These are phyloP conservation scores for Lophium mytilinum DNA, from an alignment of 495 filamentous ascomycete genomes.

Conservation along the genomic window DNA sequence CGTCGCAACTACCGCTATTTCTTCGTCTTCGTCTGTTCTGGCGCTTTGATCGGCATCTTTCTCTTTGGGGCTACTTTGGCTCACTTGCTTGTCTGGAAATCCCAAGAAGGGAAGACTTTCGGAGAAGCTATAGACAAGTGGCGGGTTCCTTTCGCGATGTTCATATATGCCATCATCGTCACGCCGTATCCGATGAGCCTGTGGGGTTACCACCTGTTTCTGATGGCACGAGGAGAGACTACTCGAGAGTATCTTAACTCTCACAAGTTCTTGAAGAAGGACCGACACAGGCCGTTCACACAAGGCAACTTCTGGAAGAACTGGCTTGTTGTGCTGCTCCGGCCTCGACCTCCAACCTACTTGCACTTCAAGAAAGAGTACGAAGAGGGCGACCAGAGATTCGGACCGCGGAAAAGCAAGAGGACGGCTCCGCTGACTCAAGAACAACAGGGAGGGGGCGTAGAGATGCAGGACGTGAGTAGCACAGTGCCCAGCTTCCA, in stretches of 20 bases:
- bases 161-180: slow-evolving; percentile 69
- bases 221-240: slow-evolving; percentile 85
- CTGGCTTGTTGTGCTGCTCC: slow-evolving; percentile 69
- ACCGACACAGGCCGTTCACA: slow-evolving; percentile 84
- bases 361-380: slow-evolving; percentile 76
- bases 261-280: slow-evolving; percentile 85
- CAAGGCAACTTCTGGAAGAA: slow-evolving; percentile 71
- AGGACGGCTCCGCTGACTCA: slow-evolving; percentile 42
- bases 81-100: slow-evolving; percentile 68
- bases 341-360: slow-evolving; percentile 83
- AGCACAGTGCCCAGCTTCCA: slow-evolving; percentile 14
- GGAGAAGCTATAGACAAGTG: slow-evolving; percentile 53
- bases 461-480: slow-evolving; percentile 55
- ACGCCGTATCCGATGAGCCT: slow-evolving; percentile 77
- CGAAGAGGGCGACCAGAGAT: slow-evolving; percentile 74
- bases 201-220: slow-evolving; percentile 79
- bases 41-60: slow-evolving; percentile 67
- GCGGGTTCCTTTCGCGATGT: slow-evolving; percentile 80
- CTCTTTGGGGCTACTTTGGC: slow-evolving; percentile 67
- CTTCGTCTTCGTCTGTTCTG: slow-evolving; percentile 74
- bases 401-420: slow-evolving; percentile 55
- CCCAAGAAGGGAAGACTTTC: slow-evolving; percentile 54
- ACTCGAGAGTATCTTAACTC: slow-evolving; percentile 93
- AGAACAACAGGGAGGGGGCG: slow-evolving; percentile 44
- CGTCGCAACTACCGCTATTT: slow-evolving; percentile 98